phyloP scores from a whole-genome alignment of 2,329 filamentous ascomycete species.

The Bipolaris zeicola region DNA sequence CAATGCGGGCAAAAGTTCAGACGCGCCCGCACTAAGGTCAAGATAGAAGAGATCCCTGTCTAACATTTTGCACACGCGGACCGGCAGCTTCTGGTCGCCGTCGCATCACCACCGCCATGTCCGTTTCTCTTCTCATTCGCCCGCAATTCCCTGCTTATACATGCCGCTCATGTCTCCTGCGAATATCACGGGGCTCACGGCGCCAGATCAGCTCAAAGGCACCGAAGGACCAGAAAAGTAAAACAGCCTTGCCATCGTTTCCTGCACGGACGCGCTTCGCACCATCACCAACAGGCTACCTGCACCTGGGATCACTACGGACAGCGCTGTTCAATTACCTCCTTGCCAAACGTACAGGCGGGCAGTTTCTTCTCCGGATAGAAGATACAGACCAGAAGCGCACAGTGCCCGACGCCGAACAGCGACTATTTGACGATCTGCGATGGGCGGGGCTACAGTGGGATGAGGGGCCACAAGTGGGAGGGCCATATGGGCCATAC shows the following conservation, averaged over 20 bases:
- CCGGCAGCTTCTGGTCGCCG: background rate
- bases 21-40: slow-evolving; percentile 12
- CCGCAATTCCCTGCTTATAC: slow-evolving; percentile 34
- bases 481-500: slow-evolving; percentile 83
- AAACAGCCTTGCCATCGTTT: slow-evolving; percentile 31
- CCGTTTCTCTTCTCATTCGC: slow-evolving; percentile 24
- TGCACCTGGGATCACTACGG: slow-evolving; percentile 88
- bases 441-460: slow-evolving; percentile 87
- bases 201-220: slow-evolving; percentile 23
- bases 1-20: slow-evolving; percentile 13
- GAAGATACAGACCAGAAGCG: slow-evolving; percentile 96
- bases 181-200: slow-evolving; percentile 23
- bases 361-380: slow-evolving; percentile 87
- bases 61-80: slow-evolving; percentile 14
- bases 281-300: slow-evolving; percentile 90
- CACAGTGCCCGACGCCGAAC: slow-evolving; percentile 78
- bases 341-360: slow-evolving; percentile 83
- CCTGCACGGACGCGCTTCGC: slow-evolving; percentile 79
- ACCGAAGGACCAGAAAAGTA: slow-evolving; percentile 15
- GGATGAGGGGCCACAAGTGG: slow-evolving; percentile 89
- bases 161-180: slow-evolving; percentile 38
- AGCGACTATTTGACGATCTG: slow-evolving; percentile 77
- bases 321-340: slow-evolving; percentile 97
- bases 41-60: slow-evolving; percentile 8
- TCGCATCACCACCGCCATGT: slow-evolving; percentile 26